Evolutionary conservation across 371 early-diverging fungal genomes (phyloP).

Genomic region (Actinomortierella wolfii): DNA sequence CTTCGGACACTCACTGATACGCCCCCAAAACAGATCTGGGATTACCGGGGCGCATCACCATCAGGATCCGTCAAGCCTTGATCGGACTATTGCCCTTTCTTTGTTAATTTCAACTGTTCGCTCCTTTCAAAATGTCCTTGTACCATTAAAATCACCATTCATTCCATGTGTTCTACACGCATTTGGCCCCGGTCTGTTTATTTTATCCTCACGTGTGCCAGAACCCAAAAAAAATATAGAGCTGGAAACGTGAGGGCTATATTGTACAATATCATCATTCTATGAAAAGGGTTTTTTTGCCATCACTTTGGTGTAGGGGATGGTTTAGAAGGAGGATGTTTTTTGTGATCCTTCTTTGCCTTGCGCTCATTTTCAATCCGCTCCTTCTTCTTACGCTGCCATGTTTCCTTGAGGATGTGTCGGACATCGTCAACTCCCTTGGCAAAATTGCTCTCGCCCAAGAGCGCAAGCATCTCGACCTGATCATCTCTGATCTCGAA

Average conservation of each 20-base stretch:
- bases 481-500: slow-evolving; percentile 65
- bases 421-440: slow-evolving; percentile 53
- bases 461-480: slow-evolving; percentile 55
- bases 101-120: no score
- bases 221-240: no score
- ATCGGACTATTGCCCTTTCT: no score
- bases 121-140: neutral
- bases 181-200: no score
- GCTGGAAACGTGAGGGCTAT: no score
- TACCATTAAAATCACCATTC: neutral
- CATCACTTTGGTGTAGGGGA: no score
- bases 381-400: slow-evolving; percentile 52
- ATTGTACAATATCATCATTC: neutral
- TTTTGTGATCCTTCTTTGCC: no score
- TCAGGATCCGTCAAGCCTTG: no score
- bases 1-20: slow-evolving; percentile 80
- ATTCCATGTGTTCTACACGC: no score
- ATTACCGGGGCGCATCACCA: slow-evolving; percentile 54
- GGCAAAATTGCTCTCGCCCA: slow-evolving; percentile 54
- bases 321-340: no score
- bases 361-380: slow-evolving; percentile 26
- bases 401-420: slow-evolving; percentile 48
- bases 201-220: no score
- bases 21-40: slow-evolving; percentile 71
- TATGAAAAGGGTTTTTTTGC: no score